Evolutionary conservation across 371 early-diverging fungal species (phyloP), one percentile per base, ranked within the genome.

Genomic region (Mucor plumbeus): DNA sequence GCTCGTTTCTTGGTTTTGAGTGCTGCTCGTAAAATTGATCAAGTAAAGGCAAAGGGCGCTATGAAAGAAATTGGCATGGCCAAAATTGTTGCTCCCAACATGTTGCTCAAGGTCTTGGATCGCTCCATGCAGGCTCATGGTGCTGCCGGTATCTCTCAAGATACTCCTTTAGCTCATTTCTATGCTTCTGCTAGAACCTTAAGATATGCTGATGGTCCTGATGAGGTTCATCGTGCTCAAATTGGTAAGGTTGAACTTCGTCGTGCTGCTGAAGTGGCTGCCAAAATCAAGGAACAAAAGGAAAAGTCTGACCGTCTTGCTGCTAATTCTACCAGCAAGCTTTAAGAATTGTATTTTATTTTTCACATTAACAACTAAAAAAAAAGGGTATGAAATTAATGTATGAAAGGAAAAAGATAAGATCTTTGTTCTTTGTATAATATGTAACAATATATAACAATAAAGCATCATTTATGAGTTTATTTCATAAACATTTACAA

Each of bases 11-110:
- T 97, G 58, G 98, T 97, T 10, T 80, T 96, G 44, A 85, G 88
- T 35, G 97, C 99, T 19, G 97, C 99, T 5, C 89, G 89, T 61
- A 87, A 84, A 82, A 96, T 98, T 58, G 98, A 98, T 82, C 78
- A 86, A 73, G 80, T 77, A 13, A 92, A 94, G 26, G 91, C 97
- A 39, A 97, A 96, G 86, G 85, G 84, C 44, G 96, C 97, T 7
- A 76, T 92, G 82, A 91, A 94, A 61, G 92, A 95, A 70, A 98
- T 97, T 73, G 95, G 93, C 56, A 94, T 97, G 92, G 96, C 95
- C 71, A 97, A 98, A 87, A 81, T 82, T 19, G 82, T 85, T 40
- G 94, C 94, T 9, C 98, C 98, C 19, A 88, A 71, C 47, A 87
- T 92, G 83, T 81, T 90, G 17, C 85, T 91, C 50, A 68, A 73